Evolutionary conservation across 306 rosid genomes (phyloP).

Genomic region (barrel medic (Medicago truncatula)): DNA sequence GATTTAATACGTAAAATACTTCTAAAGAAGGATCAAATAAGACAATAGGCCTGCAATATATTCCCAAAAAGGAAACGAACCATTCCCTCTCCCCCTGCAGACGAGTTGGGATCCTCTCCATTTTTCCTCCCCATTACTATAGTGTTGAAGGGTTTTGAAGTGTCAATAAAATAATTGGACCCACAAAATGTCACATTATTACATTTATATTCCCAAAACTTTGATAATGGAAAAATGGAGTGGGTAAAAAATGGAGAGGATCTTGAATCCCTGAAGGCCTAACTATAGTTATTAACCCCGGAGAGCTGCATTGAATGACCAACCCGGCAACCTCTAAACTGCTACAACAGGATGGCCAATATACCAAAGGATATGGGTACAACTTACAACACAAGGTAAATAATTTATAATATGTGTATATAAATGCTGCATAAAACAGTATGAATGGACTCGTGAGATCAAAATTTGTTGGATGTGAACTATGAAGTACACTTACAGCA

Average conservation of each 20-base stretch:
- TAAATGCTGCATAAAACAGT: not conserved
- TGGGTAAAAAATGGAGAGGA: too few species aligned
- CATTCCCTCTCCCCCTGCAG: conserved; percentile 7
- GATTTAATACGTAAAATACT: conserved; percentile 14
- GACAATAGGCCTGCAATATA: not conserved
- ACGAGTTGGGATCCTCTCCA: too few species aligned
- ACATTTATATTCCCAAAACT: too few species aligned
- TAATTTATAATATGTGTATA: not conserved
- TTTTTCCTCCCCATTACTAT: not conserved
- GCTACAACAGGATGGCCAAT: not conserved
- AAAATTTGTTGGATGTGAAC: not conserved
- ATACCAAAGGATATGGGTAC: not conserved
- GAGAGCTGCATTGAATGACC: not conserved
- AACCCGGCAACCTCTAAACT: conserved; percentile 6
- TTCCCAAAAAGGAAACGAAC: not conserved
- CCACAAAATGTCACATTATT: too few species aligned
- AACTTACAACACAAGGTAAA: not conserved
- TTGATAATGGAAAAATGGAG: too few species aligned
- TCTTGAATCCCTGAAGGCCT: not conserved
- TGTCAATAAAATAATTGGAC: too few species aligned
- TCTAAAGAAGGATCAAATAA: conserved; percentile 7
- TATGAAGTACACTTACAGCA: not conserved
- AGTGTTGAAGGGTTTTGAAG: not conserved
- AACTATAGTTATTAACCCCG: conserved; percentile 1
- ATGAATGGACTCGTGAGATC: not conserved